Conservation (phyloP, 495 filamentous ascomycete species). For the Lophiotrema nucula region DNA sequence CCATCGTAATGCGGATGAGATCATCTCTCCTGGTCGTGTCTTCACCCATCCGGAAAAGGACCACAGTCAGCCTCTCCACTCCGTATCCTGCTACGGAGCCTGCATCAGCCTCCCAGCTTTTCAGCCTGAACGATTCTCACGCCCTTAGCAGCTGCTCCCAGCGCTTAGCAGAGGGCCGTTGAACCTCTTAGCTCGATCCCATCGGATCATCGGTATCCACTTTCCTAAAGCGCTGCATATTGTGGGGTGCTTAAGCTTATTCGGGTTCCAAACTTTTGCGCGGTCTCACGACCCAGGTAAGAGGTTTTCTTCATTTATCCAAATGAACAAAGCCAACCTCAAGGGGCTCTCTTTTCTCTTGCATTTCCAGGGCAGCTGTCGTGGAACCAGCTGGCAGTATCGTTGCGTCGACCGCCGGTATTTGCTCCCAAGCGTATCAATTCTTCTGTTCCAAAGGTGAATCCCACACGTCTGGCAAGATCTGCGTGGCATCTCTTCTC, state of each 20-base stretch:
- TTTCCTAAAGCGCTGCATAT: constrained; percentile 8
- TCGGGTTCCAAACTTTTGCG: neutral
- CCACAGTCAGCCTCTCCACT: neutral
- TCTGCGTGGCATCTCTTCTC: constrained; percentile 1
- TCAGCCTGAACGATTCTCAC: constrained; percentile 27
- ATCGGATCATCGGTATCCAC: constrained; percentile 3
- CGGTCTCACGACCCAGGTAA: constrained; percentile 7
- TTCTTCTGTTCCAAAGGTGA: too few species aligned
- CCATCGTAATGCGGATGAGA: neutral
- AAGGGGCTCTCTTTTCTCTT: too few species aligned
- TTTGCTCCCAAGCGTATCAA: too few species aligned
- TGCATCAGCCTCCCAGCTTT: neutral
- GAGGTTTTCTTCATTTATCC: constrained; percentile 22
- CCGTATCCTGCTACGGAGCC: neutral
- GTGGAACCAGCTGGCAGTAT: too few species aligned
- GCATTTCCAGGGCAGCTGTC: too few species aligned
- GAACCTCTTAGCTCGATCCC: constrained; percentile 1
- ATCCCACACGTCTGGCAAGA: constrained; percentile 1
- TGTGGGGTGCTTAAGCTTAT: constrained; percentile 25
- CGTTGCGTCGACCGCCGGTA: neutral
- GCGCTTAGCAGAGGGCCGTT: neutral
- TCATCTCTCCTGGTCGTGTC: constrained; percentile 5
- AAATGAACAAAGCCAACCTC: too few species aligned
- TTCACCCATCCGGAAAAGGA: too few species aligned
- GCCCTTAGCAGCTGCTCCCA: neutral